These are phyloP conservation scores for Naegleria fowleri DNA, from an alignment of 208 protist genomes.

Conservation along the genomic window DNA sequence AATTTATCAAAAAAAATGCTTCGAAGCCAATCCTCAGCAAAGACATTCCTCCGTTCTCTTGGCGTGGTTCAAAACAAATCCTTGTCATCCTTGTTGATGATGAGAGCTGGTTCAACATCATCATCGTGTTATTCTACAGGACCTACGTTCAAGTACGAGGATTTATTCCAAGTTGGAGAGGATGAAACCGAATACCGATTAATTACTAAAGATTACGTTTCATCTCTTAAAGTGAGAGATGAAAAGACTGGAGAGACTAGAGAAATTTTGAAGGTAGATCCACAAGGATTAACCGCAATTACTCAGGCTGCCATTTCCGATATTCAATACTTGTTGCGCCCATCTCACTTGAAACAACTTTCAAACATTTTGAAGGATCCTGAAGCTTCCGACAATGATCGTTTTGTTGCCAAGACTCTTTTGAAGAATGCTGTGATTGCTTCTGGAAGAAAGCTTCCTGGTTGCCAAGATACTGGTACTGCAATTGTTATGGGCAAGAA, in stretches of 20 bases:
- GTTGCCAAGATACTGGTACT: constrained; percentile 93
- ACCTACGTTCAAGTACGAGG: neutral
- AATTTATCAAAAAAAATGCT: too few species aligned
- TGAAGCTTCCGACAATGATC: constrained; percentile 90
- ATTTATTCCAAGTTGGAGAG: constrained; percentile 35
- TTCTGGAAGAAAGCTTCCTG: constrained; percentile 70
- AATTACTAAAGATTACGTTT: constrained; percentile 74
- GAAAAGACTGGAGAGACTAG: constrained; percentile 53
- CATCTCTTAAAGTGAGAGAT: constrained; percentile 45
- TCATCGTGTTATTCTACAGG: neutral
- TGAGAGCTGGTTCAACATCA: too few species aligned
- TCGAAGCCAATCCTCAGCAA: too few species aligned
- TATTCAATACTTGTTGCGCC: constrained; percentile 85
- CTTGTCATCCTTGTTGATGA: too few species aligned
- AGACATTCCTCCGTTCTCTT: too few species aligned
- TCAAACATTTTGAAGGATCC: constrained; percentile 87
- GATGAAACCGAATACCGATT: constrained; percentile 63
- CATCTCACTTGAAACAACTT: constrained; percentile 80
- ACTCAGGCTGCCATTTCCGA: constrained; percentile 76
- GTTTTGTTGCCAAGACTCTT: constrained; percentile 90
- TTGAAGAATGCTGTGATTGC: constrained; percentile 94
- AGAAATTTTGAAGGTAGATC: constrained; percentile 73
- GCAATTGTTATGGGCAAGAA: constrained; percentile 90
- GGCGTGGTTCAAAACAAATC: too few species aligned
- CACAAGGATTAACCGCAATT: constrained; percentile 73